phyloP scores from a whole-genome alignment of 2,329 filamentous ascomycete species.

The Ilyonectria destructans region DNA sequence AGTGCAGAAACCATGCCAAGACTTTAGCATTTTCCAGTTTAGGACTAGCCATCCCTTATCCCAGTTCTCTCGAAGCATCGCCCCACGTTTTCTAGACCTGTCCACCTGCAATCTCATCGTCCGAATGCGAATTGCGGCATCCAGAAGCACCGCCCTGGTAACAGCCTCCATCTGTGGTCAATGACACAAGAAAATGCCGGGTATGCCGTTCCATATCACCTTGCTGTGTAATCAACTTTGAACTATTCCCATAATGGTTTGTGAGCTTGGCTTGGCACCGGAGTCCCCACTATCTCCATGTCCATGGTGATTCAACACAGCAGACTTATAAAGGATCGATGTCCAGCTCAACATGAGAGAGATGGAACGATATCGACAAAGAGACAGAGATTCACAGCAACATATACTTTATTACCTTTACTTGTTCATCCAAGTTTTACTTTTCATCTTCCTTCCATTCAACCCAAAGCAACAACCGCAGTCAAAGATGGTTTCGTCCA shows the following conservation, averaged over 20 bases:
- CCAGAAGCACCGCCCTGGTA: neutral
- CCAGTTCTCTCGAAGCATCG: neutral
- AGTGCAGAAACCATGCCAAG: constrained; percentile 8
- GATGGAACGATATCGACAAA: neutral
- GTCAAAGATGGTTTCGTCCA: constrained; percentile 8
- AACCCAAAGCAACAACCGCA: neutral
- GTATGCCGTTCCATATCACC: neutral
- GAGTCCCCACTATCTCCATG: neutral
- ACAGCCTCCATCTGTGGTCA: neutral
- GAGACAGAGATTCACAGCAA: neutral
- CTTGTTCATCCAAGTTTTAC: neutral
- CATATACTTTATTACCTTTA: too few relatives aligned
- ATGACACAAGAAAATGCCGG: neutral
- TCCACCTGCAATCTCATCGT: neutral
- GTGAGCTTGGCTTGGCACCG: constrained; percentile 17
- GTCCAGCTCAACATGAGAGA: neutral
- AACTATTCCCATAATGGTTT: constrained; percentile 11
- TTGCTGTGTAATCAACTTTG: too few relatives aligned
- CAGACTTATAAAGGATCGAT: constrained; percentile 1
- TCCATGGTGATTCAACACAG: neutral
- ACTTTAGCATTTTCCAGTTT: constrained; percentile 12
- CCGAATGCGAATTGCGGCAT: neutral
- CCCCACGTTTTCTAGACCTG: neutral
- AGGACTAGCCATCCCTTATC: neutral
- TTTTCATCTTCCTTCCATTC: neutral